Conservation (phyloP, 176 grass and related monocot genomes). For the Eragrostis nindensis region DNA sequence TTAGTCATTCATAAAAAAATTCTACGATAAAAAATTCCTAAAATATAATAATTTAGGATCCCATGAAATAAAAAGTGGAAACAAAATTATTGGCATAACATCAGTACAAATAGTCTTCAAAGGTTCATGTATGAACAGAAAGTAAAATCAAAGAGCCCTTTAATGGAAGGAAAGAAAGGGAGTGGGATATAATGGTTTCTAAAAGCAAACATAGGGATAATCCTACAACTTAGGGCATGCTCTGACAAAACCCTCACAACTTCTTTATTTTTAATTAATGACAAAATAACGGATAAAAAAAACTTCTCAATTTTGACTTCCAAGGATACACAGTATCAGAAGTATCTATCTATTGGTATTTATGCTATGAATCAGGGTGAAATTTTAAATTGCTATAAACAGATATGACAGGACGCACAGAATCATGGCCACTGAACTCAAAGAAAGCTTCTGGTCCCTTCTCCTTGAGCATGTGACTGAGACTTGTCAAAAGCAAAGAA, state of each 20-base stretch:
- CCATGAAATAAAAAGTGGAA: neutral
- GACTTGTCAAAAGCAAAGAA: constrained; percentile 87
- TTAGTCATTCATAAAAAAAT: constrained; percentile 5
- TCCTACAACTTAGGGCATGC: neutral
- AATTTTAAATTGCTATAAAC: neutral
- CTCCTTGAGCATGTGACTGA: constrained; percentile 95
- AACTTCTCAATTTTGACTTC: neutral
- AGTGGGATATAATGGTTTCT: neutral
- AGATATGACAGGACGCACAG: constrained; percentile 63
- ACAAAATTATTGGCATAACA: neutral
- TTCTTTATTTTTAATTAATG: neutral
- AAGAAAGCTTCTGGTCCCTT: constrained; percentile 98
- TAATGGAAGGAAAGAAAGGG: neutral
- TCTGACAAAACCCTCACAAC: neutral
- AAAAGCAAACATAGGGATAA: neutral
- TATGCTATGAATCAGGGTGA: neutral
- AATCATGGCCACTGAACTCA: constrained; percentile 83
- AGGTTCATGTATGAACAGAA: neutral
- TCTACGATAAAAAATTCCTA: neutral
- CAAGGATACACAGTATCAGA: neutral
- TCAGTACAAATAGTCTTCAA: neutral
- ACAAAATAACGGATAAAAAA: neutral
- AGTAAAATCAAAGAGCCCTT: neutral
- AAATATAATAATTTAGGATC: neutral
- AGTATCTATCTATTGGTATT: neutral